Evolutionary conservation across 179 eudicot genomes (phyloP), one percentile per base, ranked within the genome.

Genomic region (Gypsophila paniculata): DNA sequence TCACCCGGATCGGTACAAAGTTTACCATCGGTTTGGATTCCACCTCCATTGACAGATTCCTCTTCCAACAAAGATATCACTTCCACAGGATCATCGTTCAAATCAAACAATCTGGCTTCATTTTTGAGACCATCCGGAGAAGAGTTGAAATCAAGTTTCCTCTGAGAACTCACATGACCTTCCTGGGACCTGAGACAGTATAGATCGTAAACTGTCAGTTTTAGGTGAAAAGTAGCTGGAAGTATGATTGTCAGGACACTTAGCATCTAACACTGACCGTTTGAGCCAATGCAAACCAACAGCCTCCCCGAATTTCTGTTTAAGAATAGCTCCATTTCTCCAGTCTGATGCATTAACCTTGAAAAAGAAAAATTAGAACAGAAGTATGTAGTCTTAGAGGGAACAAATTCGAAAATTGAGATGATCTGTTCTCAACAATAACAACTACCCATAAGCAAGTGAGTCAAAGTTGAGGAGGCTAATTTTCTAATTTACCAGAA

Each of bases 341-440:
- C 99, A 94, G 75, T 94, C 99, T 57, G 99, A 94, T 78, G 97
- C 82, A 79, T 90, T 94, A 62, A 94, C 91, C 99, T 79, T 73
- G 54, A 67, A 36, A 66, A n/a, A 75, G 64, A 26, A 18, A 66
- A 19, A 14, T 48, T 18, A 38, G n/a, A 22, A 54, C 66, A 51
- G 15, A 38, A 25, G 34, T 29, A 29, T 29, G 34, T 29, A 42
- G 12, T 46, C 46, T 11, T 17, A 46, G 75, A 54, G 62, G n/a
- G 53, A 26, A 19, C 26, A 29, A 26, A 26, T 26, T 25, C 60
- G 10, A 19, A 19, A 49, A 36, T 17, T 34, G 60, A 69, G 26
- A 53, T 23, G 51, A 29, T 29, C 42, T 9, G 10, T 6, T 42
- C 46, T 48, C 14, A 55, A 34, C 29, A 23, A 17, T 18, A 36